Base-by-base conservation (phyloP, 345 rosid genomes). In the Iberis pinnata region DNA sequence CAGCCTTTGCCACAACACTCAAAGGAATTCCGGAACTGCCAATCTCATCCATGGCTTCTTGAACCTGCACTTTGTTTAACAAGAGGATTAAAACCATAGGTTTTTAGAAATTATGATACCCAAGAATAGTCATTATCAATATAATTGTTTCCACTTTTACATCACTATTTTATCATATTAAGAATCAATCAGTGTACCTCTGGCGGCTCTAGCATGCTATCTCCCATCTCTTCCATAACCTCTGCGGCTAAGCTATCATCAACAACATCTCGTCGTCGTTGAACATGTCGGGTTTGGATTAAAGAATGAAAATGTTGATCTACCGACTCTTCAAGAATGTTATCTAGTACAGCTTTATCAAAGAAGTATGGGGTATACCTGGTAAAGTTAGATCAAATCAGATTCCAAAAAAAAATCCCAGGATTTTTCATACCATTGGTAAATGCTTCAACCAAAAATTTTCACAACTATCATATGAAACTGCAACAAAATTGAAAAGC, bases 321-420 rank as follows among this genome's bases (percentile, higher is more conserved):
- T 27, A 85, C 90, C 35, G 93, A 88, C 71, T 92, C 95, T 67
- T 92, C 97, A 42, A 88, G 95, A 73, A 92, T 85, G 78, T 77
- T 80, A 75, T 92, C 97, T 15, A 92, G 85, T 72, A 83, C 85
- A 74, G 60, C 73, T 70, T 92, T 88, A 75, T 92, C 86, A 36
- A 92, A 92, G 77, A 92, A 92, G 70, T 85, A 92, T 9, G 98
- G 98, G 33, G 98, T 85, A 69, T 88, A 83, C 98, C 98, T 88
- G 77, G 60, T 18, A 45, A 39, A 63, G 58, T 55, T 51, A 27
- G 43, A 60, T 15, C 45, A 2, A 22, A 3, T 51, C 20, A 66
- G 60, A n/a, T 49, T 56, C 18, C 1, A 7, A 35, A 25, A 31
- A 35, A 57, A 41, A 14, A 33, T 11, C 32, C 33, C 26, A 2